Percentiles rank a stretch among this genome's conserved stretches.
These are phyloP conservation scores for Metschnikowia sp. DNA, from an alignment of 805 yeast species.

Conservation along the genomic window DNA sequence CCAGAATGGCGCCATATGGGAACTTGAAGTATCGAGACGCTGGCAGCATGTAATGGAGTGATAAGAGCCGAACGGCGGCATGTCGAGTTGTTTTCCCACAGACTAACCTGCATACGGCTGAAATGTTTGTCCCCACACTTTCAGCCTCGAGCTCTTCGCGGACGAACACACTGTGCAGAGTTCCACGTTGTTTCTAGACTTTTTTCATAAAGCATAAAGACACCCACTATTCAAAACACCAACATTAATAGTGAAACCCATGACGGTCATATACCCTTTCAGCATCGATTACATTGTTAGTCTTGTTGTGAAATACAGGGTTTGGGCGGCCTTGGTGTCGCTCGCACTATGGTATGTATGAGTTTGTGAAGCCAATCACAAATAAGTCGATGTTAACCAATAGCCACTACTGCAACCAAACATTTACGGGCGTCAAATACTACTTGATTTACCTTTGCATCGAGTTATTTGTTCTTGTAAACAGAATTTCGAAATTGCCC, in stretches of 20 bases:
- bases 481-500: slow-evolving; percentile 4
- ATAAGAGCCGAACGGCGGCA: too few relatives aligned
- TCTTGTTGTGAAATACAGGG: not conserved
- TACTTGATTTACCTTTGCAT: slow-evolving; percentile 1
- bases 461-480: slow-evolving; percentile 1
- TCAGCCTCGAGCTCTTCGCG: too few relatives aligned
- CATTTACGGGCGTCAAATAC: too few relatives aligned
- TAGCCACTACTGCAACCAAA: too few relatives aligned
- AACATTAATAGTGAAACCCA: not conserved
- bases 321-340: not conserved
- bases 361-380: not conserved
- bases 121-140: too few relatives aligned
- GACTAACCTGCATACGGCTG: too few relatives aligned
- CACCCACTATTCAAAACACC: not conserved
- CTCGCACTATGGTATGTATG: slow-evolving; percentile 10
- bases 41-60: too few relatives aligned
- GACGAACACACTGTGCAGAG: too few relatives aligned
- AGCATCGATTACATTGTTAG: slow-evolving; percentile 10
- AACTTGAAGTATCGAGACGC: too few relatives aligned
- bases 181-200: not conserved
- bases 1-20: too few relatives aligned
- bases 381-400: too few relatives aligned
- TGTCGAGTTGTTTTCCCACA: too few relatives aligned
- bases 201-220: not conserved
- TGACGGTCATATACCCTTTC: slow-evolving; percentile 5